Conservation (phyloP, 768 basidiomycete species). For the Termitomyces sp. region DNA sequence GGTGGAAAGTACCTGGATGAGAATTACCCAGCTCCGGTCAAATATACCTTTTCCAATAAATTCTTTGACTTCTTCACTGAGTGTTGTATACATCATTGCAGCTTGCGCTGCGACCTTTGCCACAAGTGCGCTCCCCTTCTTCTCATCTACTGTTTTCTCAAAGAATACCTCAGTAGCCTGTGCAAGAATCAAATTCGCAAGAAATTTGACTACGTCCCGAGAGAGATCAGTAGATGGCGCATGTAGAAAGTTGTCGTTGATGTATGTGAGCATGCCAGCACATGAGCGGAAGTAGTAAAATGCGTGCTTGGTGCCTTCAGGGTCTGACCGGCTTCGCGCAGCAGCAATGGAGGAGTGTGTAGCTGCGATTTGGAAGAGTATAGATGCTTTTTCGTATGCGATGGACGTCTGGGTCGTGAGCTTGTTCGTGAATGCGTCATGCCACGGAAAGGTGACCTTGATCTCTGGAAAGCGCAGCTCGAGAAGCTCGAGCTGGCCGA, state of each 20-base stretch:
- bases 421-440: conserved; percentile 95
- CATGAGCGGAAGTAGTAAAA: conserved; percentile 88
- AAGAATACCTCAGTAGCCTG: conserved; percentile 96
- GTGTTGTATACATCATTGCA: conserved; percentile 69
- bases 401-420: conserved; percentile 92
- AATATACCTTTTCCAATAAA: conserved; percentile 96
- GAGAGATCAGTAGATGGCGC: conserved; percentile 94
- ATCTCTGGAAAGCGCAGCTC: conserved; percentile 97
- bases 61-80: conserved; percentile 93
- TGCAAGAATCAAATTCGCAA: conserved; percentile 81
- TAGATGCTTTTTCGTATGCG: conserved; percentile 96
- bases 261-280: conserved; percentile 96
- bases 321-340: conserved; percentile 78
- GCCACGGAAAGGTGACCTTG: conserved; percentile 93
- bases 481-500: conserved; percentile 95
- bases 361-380: conserved; percentile 92
- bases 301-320: conserved; percentile 88
- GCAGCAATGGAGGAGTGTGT: conserved; percentile 91
- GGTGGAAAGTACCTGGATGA: conserved; percentile 59
- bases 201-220: conserved; percentile 90
- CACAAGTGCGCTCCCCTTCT: conserved; percentile 74
- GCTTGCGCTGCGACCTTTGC: conserved; percentile 83
- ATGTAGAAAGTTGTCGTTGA: conserved; percentile 99
- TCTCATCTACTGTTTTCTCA: conserved; percentile 92
- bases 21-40: conserved; percentile 87